Evolutionary conservation across 2,329 filamentous ascomycete genomes (phyloP).

Genomic region (Penicillium sp.): DNA sequence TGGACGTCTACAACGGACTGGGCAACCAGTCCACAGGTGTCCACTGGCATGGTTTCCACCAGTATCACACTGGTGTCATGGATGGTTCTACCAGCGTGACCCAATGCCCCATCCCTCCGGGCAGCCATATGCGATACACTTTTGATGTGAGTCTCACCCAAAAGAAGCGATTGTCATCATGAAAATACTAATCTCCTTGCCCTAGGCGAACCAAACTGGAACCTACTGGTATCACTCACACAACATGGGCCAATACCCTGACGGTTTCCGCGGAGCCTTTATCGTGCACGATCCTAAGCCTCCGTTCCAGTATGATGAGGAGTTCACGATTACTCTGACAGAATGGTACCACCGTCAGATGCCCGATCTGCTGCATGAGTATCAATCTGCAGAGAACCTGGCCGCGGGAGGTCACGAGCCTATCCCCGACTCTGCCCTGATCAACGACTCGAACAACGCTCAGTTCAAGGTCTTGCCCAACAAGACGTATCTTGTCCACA

Average conservation of each 20-base stretch:
- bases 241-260: conserved; percentile 61
- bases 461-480: conserved; percentile 56
- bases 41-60: conserved; percentile 64
- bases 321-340: conserved; percentile 59
- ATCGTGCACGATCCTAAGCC: conserved; percentile 58
- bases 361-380: conserved; percentile 42
- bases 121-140: conserved; percentile 60
- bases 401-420: conserved; percentile 54
- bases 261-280: conserved; percentile 60
- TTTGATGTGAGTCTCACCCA: conserved; percentile 46
- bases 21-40: conserved; percentile 36
- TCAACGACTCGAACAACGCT: conserved; percentile 64
- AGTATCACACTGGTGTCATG: conserved; percentile 63
- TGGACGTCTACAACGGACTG: conserved; percentile 36
- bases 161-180: background rate
- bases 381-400: conserved; percentile 37
- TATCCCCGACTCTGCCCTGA: conserved; percentile 60
- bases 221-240: conserved; percentile 79
- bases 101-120: conserved; percentile 62
- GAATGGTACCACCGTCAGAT: conserved; percentile 66
- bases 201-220: conserved; percentile 56
- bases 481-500: conserved; percentile 66
- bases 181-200: background rate
- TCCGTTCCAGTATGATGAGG: conserved; percentile 60
- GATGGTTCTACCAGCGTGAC: conserved; percentile 62